phyloP scores from a whole-genome alignment of 495 filamentous ascomycete species.

The Tuber microsphaerosporum region DNA sequence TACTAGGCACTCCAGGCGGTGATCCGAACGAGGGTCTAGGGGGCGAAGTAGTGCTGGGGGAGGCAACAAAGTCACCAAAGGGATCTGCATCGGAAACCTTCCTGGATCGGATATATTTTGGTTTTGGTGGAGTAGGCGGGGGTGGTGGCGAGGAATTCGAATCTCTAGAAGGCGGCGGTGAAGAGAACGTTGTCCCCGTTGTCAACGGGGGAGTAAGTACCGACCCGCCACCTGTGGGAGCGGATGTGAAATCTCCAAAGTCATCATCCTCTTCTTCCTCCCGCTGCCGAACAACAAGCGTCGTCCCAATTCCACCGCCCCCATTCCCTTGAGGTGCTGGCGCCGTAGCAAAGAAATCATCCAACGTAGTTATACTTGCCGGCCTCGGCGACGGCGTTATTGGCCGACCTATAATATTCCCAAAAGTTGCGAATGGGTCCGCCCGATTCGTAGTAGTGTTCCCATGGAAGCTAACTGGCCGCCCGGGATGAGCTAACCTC shows the following conservation, averaged over 20 bases:
- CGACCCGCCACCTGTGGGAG: not conserved
- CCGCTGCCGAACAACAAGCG: conserved; percentile 6
- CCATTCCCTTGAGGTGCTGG: conserved; percentile 13
- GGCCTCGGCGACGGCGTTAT: conserved; percentile 17
- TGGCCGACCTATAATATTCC: conserved; percentile 14
- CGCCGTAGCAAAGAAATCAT: conserved; percentile 13
- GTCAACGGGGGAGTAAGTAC: not conserved
- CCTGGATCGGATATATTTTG: conserved; percentile 14
- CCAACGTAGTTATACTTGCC: not conserved
- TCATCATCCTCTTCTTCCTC: conserved; percentile 23
- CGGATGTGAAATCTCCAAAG: conserved; percentile 37
- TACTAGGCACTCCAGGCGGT: conserved; percentile 16
- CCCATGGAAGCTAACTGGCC: conserved; percentile 31
- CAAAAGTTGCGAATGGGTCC: conserved; percentile 27
- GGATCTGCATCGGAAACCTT: conserved; percentile 30
- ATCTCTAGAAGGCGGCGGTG: conserved; percentile 4
- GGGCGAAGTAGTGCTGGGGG: conserved; percentile 18
- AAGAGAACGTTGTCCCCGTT: not conserved
- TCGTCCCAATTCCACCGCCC: not conserved
- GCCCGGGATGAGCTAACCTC: conserved; percentile 19
- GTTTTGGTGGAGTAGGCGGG: conserved; percentile 20
- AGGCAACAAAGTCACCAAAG: conserved; percentile 39
- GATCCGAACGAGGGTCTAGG: conserved; percentile 14
- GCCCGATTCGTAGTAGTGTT: conserved; percentile 6
- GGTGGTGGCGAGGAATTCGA: conserved; percentile 8